Conservation (phyloP, 1,284 basidiomycete genomes). For the Naganishia liquefaciens region DNA sequence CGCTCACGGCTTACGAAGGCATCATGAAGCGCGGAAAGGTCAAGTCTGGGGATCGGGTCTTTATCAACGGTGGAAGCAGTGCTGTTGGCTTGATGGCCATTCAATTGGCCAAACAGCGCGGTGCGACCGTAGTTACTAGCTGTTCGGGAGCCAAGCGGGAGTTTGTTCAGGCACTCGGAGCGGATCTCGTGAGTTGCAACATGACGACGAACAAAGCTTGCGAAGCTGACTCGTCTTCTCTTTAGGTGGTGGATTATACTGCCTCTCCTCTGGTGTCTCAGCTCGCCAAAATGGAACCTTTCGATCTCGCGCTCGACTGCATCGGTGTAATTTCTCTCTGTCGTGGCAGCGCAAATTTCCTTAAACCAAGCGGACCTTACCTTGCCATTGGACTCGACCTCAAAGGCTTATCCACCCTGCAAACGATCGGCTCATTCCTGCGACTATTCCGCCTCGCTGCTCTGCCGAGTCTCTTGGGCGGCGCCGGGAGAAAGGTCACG, state of each 20-base stretch:
- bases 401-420: conserved; percentile 7
- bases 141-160: conserved; percentile 29
- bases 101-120: conserved; percentile 32
- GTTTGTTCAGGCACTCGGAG: conserved; percentile 25
- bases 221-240: too few species aligned
- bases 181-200: conserved; percentile 29
- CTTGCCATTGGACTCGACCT: conserved; percentile 27
- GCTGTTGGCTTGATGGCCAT: conserved; percentile 33
- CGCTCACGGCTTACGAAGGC: conserved; percentile 33
- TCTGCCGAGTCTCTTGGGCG: conserved; percentile 22
- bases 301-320: conserved; percentile 33
- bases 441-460: background rate
- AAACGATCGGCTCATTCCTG: conserved; percentile 12
- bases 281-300: conserved; percentile 20
- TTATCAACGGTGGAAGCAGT: conserved; percentile 32
- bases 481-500: conserved; percentile 27
- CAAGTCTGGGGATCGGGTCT: conserved; percentile 25
- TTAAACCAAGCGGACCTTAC: conserved; percentile 17
- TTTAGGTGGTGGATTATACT: conserved; percentile 33
- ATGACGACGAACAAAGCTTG: too few species aligned
- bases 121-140: conserved; percentile 31
- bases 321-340: conserved; percentile 28
- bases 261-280: conserved; percentile 17
- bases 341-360: conserved; percentile 7
- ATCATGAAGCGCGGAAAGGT: conserved; percentile 15